phyloP scores from a whole-genome alignment of 2,329 filamentous ascomycete species.

The Xylaria sp. region DNA sequence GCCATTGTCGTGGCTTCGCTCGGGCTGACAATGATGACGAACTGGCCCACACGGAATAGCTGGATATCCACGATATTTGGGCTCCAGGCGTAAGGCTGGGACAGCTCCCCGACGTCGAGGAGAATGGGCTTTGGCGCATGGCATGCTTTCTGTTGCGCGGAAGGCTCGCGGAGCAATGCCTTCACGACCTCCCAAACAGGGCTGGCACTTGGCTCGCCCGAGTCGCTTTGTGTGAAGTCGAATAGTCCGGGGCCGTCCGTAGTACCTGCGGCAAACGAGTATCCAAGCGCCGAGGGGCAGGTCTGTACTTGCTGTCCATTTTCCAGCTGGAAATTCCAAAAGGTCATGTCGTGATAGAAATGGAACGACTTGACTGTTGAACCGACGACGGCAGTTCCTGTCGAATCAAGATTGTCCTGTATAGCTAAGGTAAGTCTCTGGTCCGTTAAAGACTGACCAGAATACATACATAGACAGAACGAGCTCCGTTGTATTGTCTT shows the following conservation, averaged over 20 bases:
- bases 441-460: not conserved
- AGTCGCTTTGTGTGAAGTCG: conserved; percentile 88
- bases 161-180: conserved; percentile 74
- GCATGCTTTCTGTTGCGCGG: conserved; percentile 74
- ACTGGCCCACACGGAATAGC: conserved; percentile 81
- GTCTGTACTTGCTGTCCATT: conserved; percentile 78
- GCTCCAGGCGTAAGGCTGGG: conserved; percentile 81
- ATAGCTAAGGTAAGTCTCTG: conserved; percentile 13
- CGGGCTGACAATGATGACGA: conserved; percentile 85
- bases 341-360: conserved; percentile 80
- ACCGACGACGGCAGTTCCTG: conserved; percentile 64
- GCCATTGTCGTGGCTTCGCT: conserved; percentile 94
- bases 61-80: conserved; percentile 92
- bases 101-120: conserved; percentile 83
- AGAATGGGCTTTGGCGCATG: conserved; percentile 86
- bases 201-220: conserved; percentile 73
- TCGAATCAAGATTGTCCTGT: conserved; percentile 33
- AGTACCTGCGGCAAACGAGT: conserved; percentile 90
- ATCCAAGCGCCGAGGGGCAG: conserved; percentile 86
- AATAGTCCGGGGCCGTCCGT: conserved; percentile 88
- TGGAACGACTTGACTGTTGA: conserved; percentile 81
- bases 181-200: conserved; percentile 83
- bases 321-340: conserved; percentile 75
- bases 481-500: conserved; percentile 72
- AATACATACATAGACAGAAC: conserved; percentile 54